Conservation (phyloP, 169 alveolate genomes). For the Neospora caninum region DNA sequence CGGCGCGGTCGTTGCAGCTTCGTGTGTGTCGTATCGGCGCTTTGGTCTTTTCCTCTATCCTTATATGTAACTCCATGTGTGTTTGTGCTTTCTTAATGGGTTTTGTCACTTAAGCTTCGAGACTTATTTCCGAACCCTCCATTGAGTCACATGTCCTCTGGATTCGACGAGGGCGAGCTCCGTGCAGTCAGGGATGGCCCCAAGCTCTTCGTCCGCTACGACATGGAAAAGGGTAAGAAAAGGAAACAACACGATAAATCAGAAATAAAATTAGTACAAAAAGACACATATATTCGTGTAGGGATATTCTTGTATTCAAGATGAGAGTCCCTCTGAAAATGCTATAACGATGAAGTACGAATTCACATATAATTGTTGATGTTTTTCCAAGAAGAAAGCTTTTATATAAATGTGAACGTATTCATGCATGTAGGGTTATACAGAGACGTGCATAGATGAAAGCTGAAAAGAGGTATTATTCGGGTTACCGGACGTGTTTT, state of each 20-base stretch:
- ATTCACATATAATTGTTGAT: too few relatives aligned
- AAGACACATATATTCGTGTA: not conserved
- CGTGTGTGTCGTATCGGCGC: too few relatives aligned
- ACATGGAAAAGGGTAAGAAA: not conserved
- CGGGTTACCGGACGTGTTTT: too few relatives aligned
- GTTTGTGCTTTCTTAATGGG: not conserved
- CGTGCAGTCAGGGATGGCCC: not conserved
- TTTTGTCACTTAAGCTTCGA: slow-evolving; percentile 7
- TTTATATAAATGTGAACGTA: too few relatives aligned
- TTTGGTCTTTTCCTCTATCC: too few relatives aligned
- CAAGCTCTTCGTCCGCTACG: slow-evolving; percentile 19
- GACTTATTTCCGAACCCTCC: slow-evolving; percentile 24
- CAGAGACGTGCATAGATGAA: too few relatives aligned
- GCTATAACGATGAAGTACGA: too few relatives aligned
- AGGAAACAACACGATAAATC: not conserved
- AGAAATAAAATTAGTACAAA: not conserved
- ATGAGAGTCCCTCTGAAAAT: too few relatives aligned
- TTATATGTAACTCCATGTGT: not conserved
- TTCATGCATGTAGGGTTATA: too few relatives aligned
- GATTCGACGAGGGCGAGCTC: slow-evolving; percentile 41
- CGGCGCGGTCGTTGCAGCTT: too few relatives aligned
- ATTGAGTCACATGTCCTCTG: slow-evolving; percentile 29
- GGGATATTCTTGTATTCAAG: not conserved
- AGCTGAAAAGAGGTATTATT: too few relatives aligned
- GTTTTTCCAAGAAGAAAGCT: too few relatives aligned